Evolutionary conservation across 2,329 filamentous ascomycete species (phyloP).

Genomic region (Gliomastix tumulicola): DNA sequence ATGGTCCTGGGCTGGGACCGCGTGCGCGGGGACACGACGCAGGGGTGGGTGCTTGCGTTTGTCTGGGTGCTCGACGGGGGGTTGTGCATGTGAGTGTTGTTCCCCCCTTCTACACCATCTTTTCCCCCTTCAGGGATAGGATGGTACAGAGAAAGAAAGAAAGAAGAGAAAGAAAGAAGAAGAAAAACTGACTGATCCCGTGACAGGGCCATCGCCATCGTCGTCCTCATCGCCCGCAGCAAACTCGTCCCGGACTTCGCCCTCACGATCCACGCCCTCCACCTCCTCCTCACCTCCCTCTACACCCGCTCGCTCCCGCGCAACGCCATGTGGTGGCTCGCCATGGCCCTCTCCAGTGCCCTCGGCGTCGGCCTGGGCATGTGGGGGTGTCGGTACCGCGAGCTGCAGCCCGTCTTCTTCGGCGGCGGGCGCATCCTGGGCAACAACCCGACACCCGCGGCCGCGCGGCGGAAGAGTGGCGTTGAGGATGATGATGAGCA

Average conservation of each 20-base stretch:
- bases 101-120: constrained; percentile 1
- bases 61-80: constrained; percentile 51
- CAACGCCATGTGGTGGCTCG: constrained; percentile 80
- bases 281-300: constrained; percentile 69
- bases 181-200: constrained; percentile 5
- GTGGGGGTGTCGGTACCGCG: constrained; percentile 87
- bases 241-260: constrained; percentile 96
- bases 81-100: constrained; percentile 39
- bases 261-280: constrained; percentile 77
- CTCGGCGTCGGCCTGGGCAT: constrained; percentile 59
- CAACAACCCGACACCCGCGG: constrained; percentile 9
- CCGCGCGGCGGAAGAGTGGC: constrained; percentile 11
- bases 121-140: too few relatives aligned
- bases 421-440: constrained; percentile 47
- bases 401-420: constrained; percentile 83
- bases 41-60: constrained; percentile 53
- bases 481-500: constrained; percentile 5
- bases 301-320: constrained; percentile 72
- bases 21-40: constrained; percentile 55
- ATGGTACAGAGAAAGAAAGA: neutral
- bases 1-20: constrained; percentile 51
- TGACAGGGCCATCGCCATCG: constrained; percentile 70
- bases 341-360: constrained; percentile 40
- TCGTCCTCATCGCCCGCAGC: constrained; percentile 76
- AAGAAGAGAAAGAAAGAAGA: neutral